Evolutionary conservation across 2,329 filamentous ascomycete species (phyloP).

Genomic region (Rutstroemia sp.): DNA sequence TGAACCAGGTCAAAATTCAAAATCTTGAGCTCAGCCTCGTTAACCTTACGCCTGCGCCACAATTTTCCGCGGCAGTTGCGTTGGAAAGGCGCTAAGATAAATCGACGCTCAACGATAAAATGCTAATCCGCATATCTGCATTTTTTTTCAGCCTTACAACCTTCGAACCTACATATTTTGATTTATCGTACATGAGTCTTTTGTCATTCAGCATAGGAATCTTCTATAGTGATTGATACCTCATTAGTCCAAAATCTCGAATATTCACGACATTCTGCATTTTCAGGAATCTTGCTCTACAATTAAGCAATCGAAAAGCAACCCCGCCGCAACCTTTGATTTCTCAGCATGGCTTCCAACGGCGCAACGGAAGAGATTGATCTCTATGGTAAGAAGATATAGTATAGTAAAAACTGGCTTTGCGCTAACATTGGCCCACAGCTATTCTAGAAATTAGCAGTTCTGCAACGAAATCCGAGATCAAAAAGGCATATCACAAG

Average conservation of each 20-base stretch:
- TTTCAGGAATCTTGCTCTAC: background rate
- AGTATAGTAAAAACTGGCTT: background rate
- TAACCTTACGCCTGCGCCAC: background rate
- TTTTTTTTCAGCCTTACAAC: background rate
- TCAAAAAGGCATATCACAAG: constrained; percentile 96
- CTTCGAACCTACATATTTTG: background rate
- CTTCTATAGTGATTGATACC: too few relatives aligned
- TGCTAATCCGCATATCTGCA: background rate
- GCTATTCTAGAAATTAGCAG: constrained; percentile 73
- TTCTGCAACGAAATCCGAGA: constrained; percentile 66
- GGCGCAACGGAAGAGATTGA: constrained; percentile 38
- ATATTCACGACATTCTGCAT: background rate
- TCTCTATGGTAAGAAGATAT: constrained; percentile 48
- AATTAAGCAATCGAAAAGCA: background rate
- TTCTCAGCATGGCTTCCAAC: constrained; percentile 25
- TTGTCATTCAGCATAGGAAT: too few relatives aligned
- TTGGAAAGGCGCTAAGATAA: background rate
- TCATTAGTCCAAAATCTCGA: background rate
- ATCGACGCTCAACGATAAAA: background rate
- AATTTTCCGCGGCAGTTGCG: background rate
- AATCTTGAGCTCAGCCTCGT: background rate
- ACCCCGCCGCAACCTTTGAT: constrained; percentile 3
- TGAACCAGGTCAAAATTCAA: background rate
- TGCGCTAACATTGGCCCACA: constrained; percentile 35
- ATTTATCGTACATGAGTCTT: background rate